These are phyloP conservation scores for Paraglomus brasilianum DNA, from an alignment of 192 early-diverging fungal species.

Conservation along the genomic window DNA sequence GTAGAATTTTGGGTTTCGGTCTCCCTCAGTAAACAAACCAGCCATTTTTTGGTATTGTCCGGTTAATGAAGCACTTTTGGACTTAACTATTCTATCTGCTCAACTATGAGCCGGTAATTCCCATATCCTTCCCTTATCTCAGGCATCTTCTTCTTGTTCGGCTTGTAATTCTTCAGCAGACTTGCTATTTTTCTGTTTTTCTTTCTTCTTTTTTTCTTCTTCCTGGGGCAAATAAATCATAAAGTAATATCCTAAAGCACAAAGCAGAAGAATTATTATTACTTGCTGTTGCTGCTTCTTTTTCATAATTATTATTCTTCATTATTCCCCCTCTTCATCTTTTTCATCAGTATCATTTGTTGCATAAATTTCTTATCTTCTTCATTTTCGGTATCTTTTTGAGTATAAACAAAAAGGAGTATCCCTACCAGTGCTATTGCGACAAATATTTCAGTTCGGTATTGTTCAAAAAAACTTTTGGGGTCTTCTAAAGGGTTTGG, in stretches of 20 bases:
- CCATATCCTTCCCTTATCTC: conserved; percentile 12
- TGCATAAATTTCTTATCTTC: background rate
- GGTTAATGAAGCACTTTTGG: background rate
- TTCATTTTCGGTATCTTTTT: background rate
- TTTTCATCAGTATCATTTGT: conserved; percentile 3
- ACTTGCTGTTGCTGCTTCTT: conserved; percentile 10
- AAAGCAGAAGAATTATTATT: background rate
- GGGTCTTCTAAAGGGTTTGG: background rate
- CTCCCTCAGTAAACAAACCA: background rate
- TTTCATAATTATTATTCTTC: conserved; percentile 1
- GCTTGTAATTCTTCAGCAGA: background rate
- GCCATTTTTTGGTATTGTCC: background rate
- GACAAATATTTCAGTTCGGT: too few relatives aligned
- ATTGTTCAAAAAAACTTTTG: too few relatives aligned
- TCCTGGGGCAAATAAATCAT: conserved; percentile 10
- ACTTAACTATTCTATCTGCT: background rate
- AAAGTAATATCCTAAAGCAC: background rate
- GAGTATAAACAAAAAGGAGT: too few relatives aligned
- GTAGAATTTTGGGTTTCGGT: background rate
- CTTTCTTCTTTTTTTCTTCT: conserved; percentile 11
- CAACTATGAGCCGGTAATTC: background rate
- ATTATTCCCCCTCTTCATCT: too few relatives aligned
- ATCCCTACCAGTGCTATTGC: too few relatives aligned
- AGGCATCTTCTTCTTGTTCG: background rate
- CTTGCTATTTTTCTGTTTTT: conserved; percentile 7